Conservation (phyloP, 2,329 filamentous ascomycete species). For the Aurifilum marmelostoma region DNA sequence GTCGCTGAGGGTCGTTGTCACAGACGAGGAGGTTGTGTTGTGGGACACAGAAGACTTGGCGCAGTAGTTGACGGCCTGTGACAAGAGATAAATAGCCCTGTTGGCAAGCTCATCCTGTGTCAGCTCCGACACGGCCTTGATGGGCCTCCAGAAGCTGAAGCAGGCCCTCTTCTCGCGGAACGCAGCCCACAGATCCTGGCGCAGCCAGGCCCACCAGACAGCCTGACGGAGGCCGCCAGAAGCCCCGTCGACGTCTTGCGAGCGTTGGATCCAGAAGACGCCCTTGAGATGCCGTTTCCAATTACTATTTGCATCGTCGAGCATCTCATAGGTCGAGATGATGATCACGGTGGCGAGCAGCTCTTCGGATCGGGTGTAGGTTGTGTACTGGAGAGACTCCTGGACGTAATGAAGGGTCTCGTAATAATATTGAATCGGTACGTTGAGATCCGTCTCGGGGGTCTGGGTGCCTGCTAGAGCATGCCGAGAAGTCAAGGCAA, state of each 20-base stretch:
- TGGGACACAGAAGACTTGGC: constrained; percentile 1
- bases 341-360: constrained; percentile 62
- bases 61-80: constrained; percentile 55
- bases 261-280: constrained; percentile 68
- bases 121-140: constrained; percentile 47
- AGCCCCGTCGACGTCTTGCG: constrained; percentile 62
- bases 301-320: constrained; percentile 56
- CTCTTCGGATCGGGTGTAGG: constrained; percentile 61
- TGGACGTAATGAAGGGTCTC: constrained; percentile 65
- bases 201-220: constrained; percentile 68
- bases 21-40: too few relatives aligned
- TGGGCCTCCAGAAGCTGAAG: constrained; percentile 61
- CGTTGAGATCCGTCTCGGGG: constrained; percentile 32
- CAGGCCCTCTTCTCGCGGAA: constrained; percentile 60
- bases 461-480: constrained; percentile 57
- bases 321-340: constrained; percentile 68
- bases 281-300: constrained; percentile 68
- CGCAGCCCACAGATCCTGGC: constrained; percentile 68
- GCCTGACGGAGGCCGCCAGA: constrained; percentile 59
- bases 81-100: constrained; percentile 53
- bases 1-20: constrained; percentile 21
- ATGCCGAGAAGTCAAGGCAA: constrained; percentile 37
- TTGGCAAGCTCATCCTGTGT: constrained; percentile 53
- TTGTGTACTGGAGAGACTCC: constrained; percentile 59
- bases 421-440: constrained; percentile 60